Base-by-base conservation (phyloP, 1,284 basidiomycete species). In the Mixia osmundae region DNA sequence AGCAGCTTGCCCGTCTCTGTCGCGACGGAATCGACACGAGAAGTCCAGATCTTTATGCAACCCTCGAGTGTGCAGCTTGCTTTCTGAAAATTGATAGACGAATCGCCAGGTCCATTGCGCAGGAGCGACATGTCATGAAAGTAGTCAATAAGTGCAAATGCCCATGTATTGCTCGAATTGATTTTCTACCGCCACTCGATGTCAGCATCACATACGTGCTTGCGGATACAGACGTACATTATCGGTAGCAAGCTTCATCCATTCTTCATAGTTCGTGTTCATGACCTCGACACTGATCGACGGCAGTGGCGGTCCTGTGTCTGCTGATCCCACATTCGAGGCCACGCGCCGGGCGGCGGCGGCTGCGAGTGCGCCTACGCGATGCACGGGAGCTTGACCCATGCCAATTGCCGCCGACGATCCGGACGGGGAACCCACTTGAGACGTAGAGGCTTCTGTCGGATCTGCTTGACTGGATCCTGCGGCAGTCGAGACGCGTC, bases 171-270 rank as follows among this genome's bases (percentile, higher is more conserved):
- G 30, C 73, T 72, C 2, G 82, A 75, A 45, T 89, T 99, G 61
- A 99, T 95, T 89, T 97, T 99, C 87, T 94, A 52, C 18, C 12
- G 2, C 7, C 24, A 18, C 24, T 26, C 25, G 26, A 32, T 26
- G 34, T 21, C 21, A 4, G 22, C 12, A 2, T 1, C 7, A 9
- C 23, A 25, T 4, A 0, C 3, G 5, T 8, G 8, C 24, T n/a
- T 11, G 16, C 31, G 28, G 22, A 29, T 16, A 14, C 36, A 33
- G 3, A 63, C 74, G 48, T 52, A 91, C 87, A 57, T 95, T 95
- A 55, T 95, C 91, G 5, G 89, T 95, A 2, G 87, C 87, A 71
- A 97, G 76, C 64, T 95, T 97, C 89, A 99, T 97, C 89, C 91
- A 97, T 55, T 97, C 85, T 55, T 97, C 89, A 27, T 46, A 51